Percentiles rank a stretch among this genome's conserved stretches.
Evolutionary conservation across 345 rosid genomes (phyloP).

Genomic region (thale cress (Arabidopsis thaliana)): TAIR10.1 NC_003074.8:6258501-6259000

Average conservation of each 20-base stretch:
- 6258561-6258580: background rate
- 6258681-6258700: background rate
- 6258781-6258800: background rate
- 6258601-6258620: background rate
- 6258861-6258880: background rate
- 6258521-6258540: slow-evolving; percentile 8
- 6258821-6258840: background rate
- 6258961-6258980: background rate
- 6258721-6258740: background rate
- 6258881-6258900: slow-evolving; percentile 2
- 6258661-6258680: background rate
- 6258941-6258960: background rate
- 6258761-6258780: background rate
- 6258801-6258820: background rate
- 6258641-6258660: background rate
- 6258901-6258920: background rate
- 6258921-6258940: slow-evolving; percentile 4
- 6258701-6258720: background rate
- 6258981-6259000: slow-evolving; percentile 12
- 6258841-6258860: background rate
- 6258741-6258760: background rate
- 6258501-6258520: slow-evolving; percentile 6
- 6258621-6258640: background rate
- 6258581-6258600: background rate
- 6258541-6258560: background rate